Evolutionary conservation across 768 basidiomycete species (phyloP).

Genomic region (Austroboletus eburneus): DNA sequence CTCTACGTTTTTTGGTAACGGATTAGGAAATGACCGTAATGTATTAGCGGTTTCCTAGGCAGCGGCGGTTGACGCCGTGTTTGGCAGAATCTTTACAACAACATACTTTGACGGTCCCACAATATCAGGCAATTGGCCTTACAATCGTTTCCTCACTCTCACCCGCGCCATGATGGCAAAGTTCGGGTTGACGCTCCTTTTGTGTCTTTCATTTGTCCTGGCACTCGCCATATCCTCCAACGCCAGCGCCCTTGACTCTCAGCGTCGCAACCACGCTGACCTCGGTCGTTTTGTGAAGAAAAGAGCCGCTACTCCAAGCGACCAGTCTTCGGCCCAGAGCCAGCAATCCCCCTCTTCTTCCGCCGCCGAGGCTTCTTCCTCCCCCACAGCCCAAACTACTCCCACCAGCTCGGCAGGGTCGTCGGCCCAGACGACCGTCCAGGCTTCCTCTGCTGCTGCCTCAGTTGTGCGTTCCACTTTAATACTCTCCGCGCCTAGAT

Average conservation of each 20-base stretch:
- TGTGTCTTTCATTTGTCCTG: conserved; percentile 53
- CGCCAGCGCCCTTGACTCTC: conserved; percentile 39
- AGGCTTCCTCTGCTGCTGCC: conserved; percentile 10
- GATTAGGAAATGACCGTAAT: conserved; percentile 11
- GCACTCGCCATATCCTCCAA: conserved; percentile 43
- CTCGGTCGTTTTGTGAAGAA: conserved; percentile 69
- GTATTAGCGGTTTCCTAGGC: conserved; percentile 10
- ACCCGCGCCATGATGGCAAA: conserved; percentile 45
- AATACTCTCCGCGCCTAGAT: background rate
- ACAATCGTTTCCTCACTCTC: conserved; percentile 18
- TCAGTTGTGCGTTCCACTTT: conserved; percentile 18
- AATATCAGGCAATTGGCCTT: no score
- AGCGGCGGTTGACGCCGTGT: conserved; percentile 17
- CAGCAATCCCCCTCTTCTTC: conserved; percentile 5
- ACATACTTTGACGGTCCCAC: no score
- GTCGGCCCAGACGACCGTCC: conserved; percentile 10
- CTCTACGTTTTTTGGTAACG: background rate
- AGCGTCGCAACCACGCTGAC: conserved; percentile 52
- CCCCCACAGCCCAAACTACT: conserved; percentile 26
- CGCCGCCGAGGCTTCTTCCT: no score
- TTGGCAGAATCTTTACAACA: no score
- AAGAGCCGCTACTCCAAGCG: conserved; percentile 33
- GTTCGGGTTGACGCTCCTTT: conserved; percentile 60
- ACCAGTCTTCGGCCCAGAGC: conserved; percentile 1
- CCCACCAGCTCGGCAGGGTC: conserved; percentile 4